Percentiles rank a stretch among this genome's conserved stretches.
Conservation (phyloP, 495 filamentous ascomycete species). For the Hyaloscypha finlandica region DNA sequence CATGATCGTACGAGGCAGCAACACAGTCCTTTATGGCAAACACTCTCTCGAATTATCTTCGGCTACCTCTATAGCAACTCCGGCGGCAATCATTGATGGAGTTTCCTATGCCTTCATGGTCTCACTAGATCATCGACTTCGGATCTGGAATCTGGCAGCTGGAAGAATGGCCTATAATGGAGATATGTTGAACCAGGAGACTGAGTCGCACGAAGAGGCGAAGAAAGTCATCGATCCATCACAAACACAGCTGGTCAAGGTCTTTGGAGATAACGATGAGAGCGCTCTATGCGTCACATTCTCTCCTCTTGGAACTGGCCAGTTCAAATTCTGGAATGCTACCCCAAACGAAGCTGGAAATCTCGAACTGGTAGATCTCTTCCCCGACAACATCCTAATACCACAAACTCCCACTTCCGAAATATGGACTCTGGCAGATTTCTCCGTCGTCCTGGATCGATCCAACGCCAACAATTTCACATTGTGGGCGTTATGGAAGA, state of each 20-base stretch:
- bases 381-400: conserved; percentile 58
- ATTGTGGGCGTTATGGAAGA: conserved; percentile 87
- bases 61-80: conserved; percentile 63
- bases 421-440: conserved; percentile 87
- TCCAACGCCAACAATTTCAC: conserved; percentile 44
- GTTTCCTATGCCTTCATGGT: conserved; percentile 73
- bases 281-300: conserved; percentile 78
- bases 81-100: conserved; percentile 56
- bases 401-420: conserved; percentile 71
- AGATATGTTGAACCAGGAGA: conserved; percentile 66
- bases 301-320: conserved; percentile 80
- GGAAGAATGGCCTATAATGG: conserved; percentile 70
- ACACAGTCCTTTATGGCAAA: conserved; percentile 65
- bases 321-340: conserved; percentile 95
- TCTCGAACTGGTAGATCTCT: conserved; percentile 69
- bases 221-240: conserved; percentile 77
- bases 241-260: conserved; percentile 68
- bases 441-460: conserved; percentile 53
- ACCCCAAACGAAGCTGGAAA: conserved; percentile 61
- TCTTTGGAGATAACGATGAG: conserved; percentile 66
- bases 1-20: conserved; percentile 67
- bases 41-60: conserved; percentile 65
- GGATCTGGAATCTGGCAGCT: conserved; percentile 78
- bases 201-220: conserved; percentile 55
- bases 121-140: conserved; percentile 82